phyloP scores from a whole-genome alignment of 495 filamentous ascomycete genomes.

The Halenospora varia region DNA sequence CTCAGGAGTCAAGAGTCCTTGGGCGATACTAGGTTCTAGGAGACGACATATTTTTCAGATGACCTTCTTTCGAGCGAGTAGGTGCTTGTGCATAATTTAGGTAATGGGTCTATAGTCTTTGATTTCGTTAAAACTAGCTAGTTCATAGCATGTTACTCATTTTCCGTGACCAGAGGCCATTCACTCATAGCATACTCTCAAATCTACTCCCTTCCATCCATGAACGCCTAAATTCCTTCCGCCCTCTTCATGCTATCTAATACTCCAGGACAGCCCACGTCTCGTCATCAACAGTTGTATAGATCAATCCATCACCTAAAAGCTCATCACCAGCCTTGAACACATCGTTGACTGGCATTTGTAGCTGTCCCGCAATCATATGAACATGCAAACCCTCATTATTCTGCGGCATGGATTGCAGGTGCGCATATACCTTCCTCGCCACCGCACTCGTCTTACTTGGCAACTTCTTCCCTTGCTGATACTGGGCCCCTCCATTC shows the following conservation, averaged over 20 bases:
- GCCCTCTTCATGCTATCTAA: constrained; percentile 23
- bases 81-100: background rate
- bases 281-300: constrained; percentile 85
- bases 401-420: constrained; percentile 59
- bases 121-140: background rate
- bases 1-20: background rate
- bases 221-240: constrained; percentile 10
- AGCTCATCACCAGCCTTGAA: constrained; percentile 74
- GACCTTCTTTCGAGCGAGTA: background rate
- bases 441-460: constrained; percentile 50
- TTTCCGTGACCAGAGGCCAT: background rate
- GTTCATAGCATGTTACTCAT: constrained; percentile 3
- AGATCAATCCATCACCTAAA: constrained; percentile 67
- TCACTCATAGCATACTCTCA: background rate
- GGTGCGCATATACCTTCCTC: constrained; percentile 60
- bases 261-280: constrained; percentile 72
- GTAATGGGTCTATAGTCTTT: background rate
- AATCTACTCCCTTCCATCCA: background rate
- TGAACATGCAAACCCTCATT: constrained; percentile 80
- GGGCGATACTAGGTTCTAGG: background rate
- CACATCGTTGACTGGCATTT: constrained; percentile 64
- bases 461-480: constrained; percentile 32
- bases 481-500: constrained; percentile 21
- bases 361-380: constrained; percentile 59
- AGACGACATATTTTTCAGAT: background rate